Conservation (phyloP, 139 green algal genomes). For the Chlorella sp. region DNA sequence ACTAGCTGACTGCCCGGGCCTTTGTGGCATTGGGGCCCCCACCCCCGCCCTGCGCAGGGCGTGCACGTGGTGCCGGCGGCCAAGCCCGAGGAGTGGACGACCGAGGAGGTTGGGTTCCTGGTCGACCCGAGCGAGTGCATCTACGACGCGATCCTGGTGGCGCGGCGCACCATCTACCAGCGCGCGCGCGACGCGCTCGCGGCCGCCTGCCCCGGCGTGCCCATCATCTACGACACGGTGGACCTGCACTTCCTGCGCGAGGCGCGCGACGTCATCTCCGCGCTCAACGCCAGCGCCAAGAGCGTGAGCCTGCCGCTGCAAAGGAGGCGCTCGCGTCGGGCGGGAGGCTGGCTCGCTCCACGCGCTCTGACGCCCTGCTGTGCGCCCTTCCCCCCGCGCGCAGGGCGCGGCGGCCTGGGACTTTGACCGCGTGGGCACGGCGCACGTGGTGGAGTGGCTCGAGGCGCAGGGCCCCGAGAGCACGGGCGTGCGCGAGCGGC, state of each 20-base stretch:
- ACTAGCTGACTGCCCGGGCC: too few relatives aligned
- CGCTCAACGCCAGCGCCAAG: neutral
- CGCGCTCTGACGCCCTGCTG: too few relatives aligned
- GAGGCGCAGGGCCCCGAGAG: neutral
- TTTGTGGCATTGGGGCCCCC: too few relatives aligned
- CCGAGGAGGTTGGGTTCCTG: too few relatives aligned
- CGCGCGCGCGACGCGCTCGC: neutral
- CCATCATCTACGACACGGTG: conserved; percentile 36
- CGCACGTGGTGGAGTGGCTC: neutral
- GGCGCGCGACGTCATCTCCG: neutral
- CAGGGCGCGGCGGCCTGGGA: neutral
- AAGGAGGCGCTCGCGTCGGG: neutral
- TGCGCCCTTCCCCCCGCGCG: too few relatives aligned
- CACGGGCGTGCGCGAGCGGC: neutral
- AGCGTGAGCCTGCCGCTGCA: neutral
- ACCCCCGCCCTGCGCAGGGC: too few relatives aligned
- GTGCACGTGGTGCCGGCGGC: too few relatives aligned
- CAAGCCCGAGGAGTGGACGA: too few relatives aligned
- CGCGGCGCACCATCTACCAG: neutral
- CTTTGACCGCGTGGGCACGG: neutral
- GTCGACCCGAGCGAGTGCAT: neutral
- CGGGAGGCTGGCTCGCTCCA: neutral
- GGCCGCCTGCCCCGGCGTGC: neutral
- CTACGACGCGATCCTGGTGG: conserved; percentile 16
- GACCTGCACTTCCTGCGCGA: conserved; percentile 37